phyloP scores from a whole-genome alignment of 73 alveolate species.

The Paramecium primaurelia region DNA sequence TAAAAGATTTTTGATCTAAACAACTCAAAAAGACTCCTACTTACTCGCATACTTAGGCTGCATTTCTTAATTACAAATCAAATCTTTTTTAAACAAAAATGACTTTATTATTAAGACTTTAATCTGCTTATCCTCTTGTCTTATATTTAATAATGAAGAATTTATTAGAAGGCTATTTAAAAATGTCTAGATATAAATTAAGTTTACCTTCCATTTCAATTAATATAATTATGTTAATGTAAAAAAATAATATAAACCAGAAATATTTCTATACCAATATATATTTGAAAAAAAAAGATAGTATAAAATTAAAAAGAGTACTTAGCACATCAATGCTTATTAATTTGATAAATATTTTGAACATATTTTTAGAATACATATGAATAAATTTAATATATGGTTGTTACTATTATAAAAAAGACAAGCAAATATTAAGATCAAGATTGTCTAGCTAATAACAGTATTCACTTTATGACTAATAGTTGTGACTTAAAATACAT shows the following conservation, averaged over 20 bases:
- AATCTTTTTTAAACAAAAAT: not conserved
- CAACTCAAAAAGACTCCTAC: not conserved
- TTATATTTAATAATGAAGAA: not conserved
- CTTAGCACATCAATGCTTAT: not conserved
- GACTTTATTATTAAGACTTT: not conserved
- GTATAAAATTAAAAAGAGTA: not conserved
- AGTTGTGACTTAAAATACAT: conserved; percentile 21
- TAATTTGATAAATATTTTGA: not conserved
- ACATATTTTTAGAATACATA: not conserved
- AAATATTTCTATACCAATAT: not conserved
- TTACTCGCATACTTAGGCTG: not conserved
- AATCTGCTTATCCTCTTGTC: not conserved
- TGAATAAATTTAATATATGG: not conserved
- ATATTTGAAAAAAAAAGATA: not conserved
- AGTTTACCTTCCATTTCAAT: not conserved
- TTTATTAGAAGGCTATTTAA: not conserved
- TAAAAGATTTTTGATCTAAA: not conserved
- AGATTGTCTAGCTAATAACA: not conserved
- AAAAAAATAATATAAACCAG: not conserved
- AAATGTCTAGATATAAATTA: not conserved
- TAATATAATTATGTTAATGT: not conserved
- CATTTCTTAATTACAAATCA: not conserved
- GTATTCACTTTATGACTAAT: not conserved
- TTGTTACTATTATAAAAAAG: not conserved
- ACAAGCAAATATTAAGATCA: not conserved